These are phyloP conservation scores for Ophiostoma fasciatum DNA, from an alignment of 2,329 filamentous ascomycete species.

Conservation along the genomic window DNA sequence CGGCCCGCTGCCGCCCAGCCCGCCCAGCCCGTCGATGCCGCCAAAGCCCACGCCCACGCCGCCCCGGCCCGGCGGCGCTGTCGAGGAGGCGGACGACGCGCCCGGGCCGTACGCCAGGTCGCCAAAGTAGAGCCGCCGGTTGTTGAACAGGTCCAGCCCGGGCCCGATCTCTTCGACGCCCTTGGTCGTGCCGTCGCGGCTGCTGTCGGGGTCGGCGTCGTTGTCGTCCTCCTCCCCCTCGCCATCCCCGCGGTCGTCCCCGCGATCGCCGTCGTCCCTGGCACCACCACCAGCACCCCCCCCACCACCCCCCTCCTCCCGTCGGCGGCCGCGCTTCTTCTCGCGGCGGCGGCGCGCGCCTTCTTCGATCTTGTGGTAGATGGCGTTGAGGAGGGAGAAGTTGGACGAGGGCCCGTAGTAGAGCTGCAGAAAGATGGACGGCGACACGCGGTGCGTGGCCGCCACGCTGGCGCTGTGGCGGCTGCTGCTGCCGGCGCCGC, in stretches of 20 bases:
- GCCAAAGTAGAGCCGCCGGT: conserved; percentile 12
- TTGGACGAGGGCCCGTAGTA: conserved; percentile 12
- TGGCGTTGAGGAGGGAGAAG: conserved; percentile 10
- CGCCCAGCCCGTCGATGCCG: too few species aligned
- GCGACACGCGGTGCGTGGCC: conserved; percentile 9
- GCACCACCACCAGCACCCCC: too few species aligned
- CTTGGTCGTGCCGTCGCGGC: not conserved
- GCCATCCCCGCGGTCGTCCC: not conserved
- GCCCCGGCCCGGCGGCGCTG: too few species aligned
- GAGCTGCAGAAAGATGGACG: conserved; percentile 10
- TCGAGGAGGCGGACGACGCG: not conserved
- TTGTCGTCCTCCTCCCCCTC: conserved; percentile 1
- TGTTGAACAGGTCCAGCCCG: conserved; percentile 12
- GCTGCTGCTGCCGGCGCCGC: not conserved
- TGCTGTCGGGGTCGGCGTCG: not conserved
- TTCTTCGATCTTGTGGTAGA: conserved; percentile 10
- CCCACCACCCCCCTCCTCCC: not conserved
- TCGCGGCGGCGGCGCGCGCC: conserved; percentile 1
- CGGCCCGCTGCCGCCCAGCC: too few species aligned
- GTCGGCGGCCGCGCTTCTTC: not conserved
- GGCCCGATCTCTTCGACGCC: conserved; percentile 11
- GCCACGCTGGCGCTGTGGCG: conserved; percentile 9
- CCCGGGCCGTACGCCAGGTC: conserved; percentile 7
- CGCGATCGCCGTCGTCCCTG: not conserved
- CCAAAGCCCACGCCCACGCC: not conserved